These are phyloP conservation scores for Plasmodium malariae DNA, from an alignment of 169 alveolate species.

Conservation along the genomic window DNA sequence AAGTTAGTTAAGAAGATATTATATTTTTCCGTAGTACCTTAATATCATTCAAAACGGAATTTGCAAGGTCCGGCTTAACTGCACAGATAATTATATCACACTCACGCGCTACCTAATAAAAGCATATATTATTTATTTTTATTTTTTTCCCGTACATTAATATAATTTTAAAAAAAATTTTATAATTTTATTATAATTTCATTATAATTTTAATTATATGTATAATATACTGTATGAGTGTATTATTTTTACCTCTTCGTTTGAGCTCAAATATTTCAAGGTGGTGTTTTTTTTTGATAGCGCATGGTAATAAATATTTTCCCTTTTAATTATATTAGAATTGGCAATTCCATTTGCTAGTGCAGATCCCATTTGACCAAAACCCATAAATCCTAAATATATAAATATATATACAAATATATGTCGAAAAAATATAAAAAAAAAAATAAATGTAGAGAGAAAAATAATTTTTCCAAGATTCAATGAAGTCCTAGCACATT, in stretches of 20 bases:
- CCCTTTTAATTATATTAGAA: conserved; percentile 21
- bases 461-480: neutral
- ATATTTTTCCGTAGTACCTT: conserved; percentile 17
- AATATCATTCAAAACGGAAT: conserved; percentile 32
- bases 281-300: conserved; percentile 27
- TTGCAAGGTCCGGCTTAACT: conserved; percentile 72
- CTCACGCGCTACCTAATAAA: conserved; percentile 12
- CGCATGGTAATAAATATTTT: conserved; percentile 59
- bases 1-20: neutral
- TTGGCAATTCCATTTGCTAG: conserved; percentile 60
- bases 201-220: neutral
- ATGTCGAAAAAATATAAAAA: conserved; percentile 5
- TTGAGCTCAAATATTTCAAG: conserved; percentile 14
- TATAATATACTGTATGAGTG: neutral
- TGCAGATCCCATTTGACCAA: conserved; percentile 76
- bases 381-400: conserved; percentile 75
- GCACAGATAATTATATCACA: conserved; percentile 71
- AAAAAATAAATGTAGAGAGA: neutral
- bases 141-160: too few relatives aligned
- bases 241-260: conserved; percentile 26
- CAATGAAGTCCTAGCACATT: neutral
- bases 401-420: too few relatives aligned
- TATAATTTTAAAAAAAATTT: neutral
- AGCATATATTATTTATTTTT: conserved; percentile 2
- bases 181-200: neutral